Base-by-base conservation (phyloP, 2,329 filamentous ascomycete genomes). In the Phyllosticta citriasiana region DNA sequence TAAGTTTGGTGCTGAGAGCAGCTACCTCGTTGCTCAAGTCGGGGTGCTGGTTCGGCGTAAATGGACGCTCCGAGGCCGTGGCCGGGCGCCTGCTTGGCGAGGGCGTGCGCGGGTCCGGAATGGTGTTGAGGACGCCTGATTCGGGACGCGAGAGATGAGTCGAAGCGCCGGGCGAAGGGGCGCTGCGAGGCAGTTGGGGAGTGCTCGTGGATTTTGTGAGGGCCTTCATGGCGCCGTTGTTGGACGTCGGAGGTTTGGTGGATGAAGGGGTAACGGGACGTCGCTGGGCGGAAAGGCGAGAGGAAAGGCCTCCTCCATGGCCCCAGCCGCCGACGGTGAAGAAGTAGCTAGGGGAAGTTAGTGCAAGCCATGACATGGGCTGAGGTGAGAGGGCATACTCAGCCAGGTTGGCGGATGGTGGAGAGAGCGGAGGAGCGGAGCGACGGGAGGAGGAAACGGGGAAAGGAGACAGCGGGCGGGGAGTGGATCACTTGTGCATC, bases 1-100 rank as follows among this genome's bases (percentile, higher is more conserved):
- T 93, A 65, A 99, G 85, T 74, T 99, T 99, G 56, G 91, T 93
- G 76, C 91, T 97, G 33, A 99, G 80, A 6, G 89, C 86, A 7
- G 93, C 89, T 27, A 99, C 90, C 75, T 97, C 94, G 66, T 80
- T 80, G 71, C 82, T 86, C 53, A 87, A 71, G 67, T 87, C 84
- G 22, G 82, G 83, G 66, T 85, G 81, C 64, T 75, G 76, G 7
- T 72, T 69, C 35, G 70, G 66, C 6, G 70, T 68, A 26, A 74
- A 65, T 6, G 72, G 54, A 69, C 58, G 71, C 76, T 64, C 73
- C 70, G 69, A 81, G 19, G 65, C 63, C 22, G 66, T 67, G 56
- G 64, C 68, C 26, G 24, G 19, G 14, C 60, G 22, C 53, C 24
- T 22, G 53, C 24, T 55, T 0, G 73, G 73, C 35, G 75, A 77